A percentile compares a stretch with the other conserved stretches of the same genome.
phyloP scores from a whole-genome alignment of 2,329 filamentous ascomycete genomes.

The Alternaria sp. region DNA sequence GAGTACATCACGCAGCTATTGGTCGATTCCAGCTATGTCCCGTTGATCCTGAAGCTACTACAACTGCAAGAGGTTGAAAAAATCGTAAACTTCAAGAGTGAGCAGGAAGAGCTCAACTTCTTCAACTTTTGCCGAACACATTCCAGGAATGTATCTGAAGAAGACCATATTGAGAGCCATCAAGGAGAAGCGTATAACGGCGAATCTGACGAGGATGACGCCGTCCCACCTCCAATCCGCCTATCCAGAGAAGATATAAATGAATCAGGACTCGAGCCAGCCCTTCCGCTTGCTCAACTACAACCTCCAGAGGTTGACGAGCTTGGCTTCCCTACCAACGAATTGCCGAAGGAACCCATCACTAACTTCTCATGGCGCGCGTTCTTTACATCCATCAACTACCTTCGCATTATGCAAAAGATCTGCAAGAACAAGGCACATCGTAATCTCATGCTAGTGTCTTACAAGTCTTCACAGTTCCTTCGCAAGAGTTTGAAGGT shows the following conservation, averaged over 20 bases:
- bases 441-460: constrained; percentile 89
- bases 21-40: constrained; percentile 93
- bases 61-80: constrained; percentile 94
- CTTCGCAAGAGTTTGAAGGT: constrained; percentile 91
- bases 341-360: constrained; percentile 77
- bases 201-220: constrained; percentile 66
- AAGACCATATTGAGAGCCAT: constrained; percentile 30
- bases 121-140: constrained; percentile 86
- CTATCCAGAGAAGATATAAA: constrained; percentile 57
- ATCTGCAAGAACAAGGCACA: constrained; percentile 96
- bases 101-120: constrained; percentile 84
- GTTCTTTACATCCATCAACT: constrained; percentile 95
- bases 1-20: constrained; percentile 94
- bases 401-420: constrained; percentile 95
- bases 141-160: constrained; percentile 64
- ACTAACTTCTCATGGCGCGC: constrained; percentile 92
- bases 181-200: constrained; percentile 30
- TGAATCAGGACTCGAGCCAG: constrained; percentile 36
- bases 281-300: constrained; percentile 34
- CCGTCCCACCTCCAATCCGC: constrained; percentile 80
- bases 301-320: constrained; percentile 75
- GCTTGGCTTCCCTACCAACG: constrained; percentile 78
- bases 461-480: constrained; percentile 94
- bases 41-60: constrained; percentile 89
- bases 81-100: constrained; percentile 83